Evolutionary conservation across 139 green algal species (phyloP), one percentile per base, ranked within the genome.

Genomic region (Medakamo hakoo): DNA sequence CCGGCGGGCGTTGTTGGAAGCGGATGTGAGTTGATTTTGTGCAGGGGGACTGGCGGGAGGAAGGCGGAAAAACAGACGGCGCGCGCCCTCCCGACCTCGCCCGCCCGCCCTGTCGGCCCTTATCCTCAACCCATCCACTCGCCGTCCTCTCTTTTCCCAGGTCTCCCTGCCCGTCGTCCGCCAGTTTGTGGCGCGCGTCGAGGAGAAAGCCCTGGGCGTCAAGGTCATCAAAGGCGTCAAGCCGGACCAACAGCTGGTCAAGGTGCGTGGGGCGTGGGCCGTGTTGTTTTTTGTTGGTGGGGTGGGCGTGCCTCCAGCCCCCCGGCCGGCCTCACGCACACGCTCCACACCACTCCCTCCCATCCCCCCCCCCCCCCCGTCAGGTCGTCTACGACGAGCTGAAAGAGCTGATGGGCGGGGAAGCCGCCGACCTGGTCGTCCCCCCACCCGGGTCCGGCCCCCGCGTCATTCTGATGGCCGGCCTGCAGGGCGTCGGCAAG

Each of bases 401-500:
- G 30, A 67, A 84, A 21, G 71, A 81, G 60, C 80, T 98, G 26
- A 97, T 98, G 92, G 92, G 92, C 49, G 65, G 82, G 68, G 30
- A 81, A 63, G 62, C 87, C 63, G 69, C 85, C 60, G 78, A 82
- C 56, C 77, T 95, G 32, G 67, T 63, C 9, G 62, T 71, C n/a
- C 59, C 68, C 9, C 49, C 60, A 40, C 63, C 57, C 19, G 69
- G n/a, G n/a, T 21, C 61, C 32, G 71, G 67, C n/a, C 71, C 71
- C 1, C 67, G 81, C 59, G 75, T 95, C 57, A 83, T 94, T 30
- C 74, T 95, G 30, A 88, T 94, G 80, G 87, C 85, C 21, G 88
- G 88, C 1, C 25, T 68, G n/a, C 88, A 97, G 69, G 91, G 92
- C 23, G 93, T 97, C 48, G 92, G 92, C 32, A 98, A 98, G 77